Evolutionary conservation across 305 asterid genomes (phyloP), one percentile per base, ranked within the genome.

Genomic region (Ilex paraguariensis): DNA sequence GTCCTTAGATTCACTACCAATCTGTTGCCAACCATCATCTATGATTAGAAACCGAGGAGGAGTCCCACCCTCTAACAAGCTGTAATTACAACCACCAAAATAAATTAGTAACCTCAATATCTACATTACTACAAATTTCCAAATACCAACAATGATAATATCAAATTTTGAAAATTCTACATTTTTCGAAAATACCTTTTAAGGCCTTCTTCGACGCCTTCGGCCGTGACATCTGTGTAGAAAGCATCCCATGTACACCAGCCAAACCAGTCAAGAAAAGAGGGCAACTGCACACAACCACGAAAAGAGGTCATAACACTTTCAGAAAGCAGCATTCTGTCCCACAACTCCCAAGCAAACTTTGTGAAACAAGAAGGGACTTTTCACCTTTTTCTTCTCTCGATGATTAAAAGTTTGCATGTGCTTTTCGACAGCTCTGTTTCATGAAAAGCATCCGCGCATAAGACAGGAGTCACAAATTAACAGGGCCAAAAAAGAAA

Each of bases 161-260:
- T 8, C 14, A 44, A 3, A 7, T 39, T 64, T 46, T 46, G 5
- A 46, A 10, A 46, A 7, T 13, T 11, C 15, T 46, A 21, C 4
- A 39, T 13, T 42, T 21, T 21, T 21, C 28, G 28, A 42, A 56
- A 67, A 61, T 57, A 82, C 98, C 97, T 93, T 70, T 73, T 84
- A 16, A 93, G 86, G 57, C 97, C 99, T 81, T 90, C 83, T 71
- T 90, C 95, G 14, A 90, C 96, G 13, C 97, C 96, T 77, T 93
- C 97, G 16, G 97, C 96, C 10, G 99, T 93, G 71, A 90, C 99
- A 62, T 90, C 97, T 50, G 99, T 93, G 86, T 87, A 87, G 69
- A 92, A 92, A 69, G 98, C 98, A 85, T 91, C 98, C 98, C 98
- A 91, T 32, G 98, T 91, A 77, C 98, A 92, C 98, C 98, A 92